Conservation (phyloP, 139 green algal genomes). For the Micractinium conductrix region DNA sequence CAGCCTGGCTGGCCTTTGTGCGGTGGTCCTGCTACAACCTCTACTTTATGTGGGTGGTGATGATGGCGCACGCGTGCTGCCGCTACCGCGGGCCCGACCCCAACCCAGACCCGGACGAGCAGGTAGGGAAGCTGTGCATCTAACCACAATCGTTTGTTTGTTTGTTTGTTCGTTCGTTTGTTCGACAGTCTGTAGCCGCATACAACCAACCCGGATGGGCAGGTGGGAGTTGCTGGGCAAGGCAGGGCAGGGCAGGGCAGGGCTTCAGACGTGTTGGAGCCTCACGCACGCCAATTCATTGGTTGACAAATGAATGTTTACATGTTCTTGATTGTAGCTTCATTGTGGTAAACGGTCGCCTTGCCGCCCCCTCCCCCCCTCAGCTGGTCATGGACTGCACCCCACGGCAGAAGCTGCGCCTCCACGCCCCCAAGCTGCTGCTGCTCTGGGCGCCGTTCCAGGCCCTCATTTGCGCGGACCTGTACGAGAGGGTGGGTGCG, state of each 20-base stretch:
- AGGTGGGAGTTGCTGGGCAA: too few species aligned
- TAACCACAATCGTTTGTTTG: too few species aligned
- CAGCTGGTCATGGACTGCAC: constrained; percentile 23
- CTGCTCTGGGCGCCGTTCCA: neutral
- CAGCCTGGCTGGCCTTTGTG: neutral
- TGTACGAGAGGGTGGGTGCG: neutral
- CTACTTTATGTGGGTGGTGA: neutral
- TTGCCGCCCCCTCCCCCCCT: neutral
- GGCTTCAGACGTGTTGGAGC: too few species aligned
- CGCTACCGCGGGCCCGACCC: constrained; percentile 10
- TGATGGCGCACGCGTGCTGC: constrained; percentile 19
- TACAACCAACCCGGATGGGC: too few species aligned
- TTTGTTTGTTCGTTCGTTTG: too few species aligned
- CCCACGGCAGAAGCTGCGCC: neutral
- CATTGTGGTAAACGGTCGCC: too few species aligned
- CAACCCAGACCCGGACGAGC: constrained; percentile 1
- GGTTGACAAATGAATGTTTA: too few species aligned
- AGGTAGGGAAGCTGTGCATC: too few species aligned
- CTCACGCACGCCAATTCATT: too few species aligned
- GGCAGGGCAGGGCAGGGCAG: too few species aligned
- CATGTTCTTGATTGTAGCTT: too few species aligned
- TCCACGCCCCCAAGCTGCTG: constrained; percentile 11
- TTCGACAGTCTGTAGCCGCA: too few species aligned
- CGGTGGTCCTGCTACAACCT: constrained; percentile 9
- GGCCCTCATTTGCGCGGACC: neutral